A percentile compares a stretch with the other conserved stretches of the same genome.
Conservation (phyloP, 2,329 filamentous ascomycete genomes). For the Raffaelea deltoideospora region DNA sequence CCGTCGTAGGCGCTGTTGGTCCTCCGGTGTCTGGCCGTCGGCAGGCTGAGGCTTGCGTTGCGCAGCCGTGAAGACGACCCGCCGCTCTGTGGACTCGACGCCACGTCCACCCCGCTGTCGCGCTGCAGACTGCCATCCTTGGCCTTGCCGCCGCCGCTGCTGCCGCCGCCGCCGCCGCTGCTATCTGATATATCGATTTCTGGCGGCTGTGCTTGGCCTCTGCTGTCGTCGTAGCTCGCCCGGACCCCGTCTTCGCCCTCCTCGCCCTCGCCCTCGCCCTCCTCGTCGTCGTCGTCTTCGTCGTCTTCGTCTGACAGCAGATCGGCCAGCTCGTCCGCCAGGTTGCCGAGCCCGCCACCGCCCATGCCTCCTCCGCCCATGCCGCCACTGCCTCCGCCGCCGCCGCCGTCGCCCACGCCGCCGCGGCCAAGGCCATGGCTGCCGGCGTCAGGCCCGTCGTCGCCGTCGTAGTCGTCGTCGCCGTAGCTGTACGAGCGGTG, state of each 20-base stretch:
- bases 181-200: conserved; percentile 19
- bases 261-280: conserved; percentile 22
- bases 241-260: conserved; percentile 21
- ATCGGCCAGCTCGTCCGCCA: conserved; percentile 69
- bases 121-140: conserved; percentile 13
- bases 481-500: conserved; percentile 31
- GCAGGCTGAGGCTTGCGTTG: conserved; percentile 27
- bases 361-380: conserved; percentile 18
- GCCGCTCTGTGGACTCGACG: conserved; percentile 3
- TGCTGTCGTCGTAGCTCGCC: not conserved
- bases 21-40: conserved; percentile 32
- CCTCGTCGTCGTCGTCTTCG: conserved; percentile 34
- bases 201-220: conserved; percentile 10
- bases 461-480: conserved; percentile 26
- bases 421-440: no score
- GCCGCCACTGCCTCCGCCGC: conserved; percentile 19
- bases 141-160: conserved; percentile 3
- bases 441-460: conserved; percentile 21
- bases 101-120: conserved; percentile 28
- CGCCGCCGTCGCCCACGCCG: conserved; percentile 12
- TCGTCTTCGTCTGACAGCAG: conserved; percentile 50
- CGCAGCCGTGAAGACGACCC: conserved; percentile 9
- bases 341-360: conserved; percentile 44
- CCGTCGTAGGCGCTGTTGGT: conserved; percentile 50
- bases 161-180: conserved; percentile 13